Base-by-base conservation (phyloP, 306 rosid species). In the Gleditsia sinensis region DNA sequence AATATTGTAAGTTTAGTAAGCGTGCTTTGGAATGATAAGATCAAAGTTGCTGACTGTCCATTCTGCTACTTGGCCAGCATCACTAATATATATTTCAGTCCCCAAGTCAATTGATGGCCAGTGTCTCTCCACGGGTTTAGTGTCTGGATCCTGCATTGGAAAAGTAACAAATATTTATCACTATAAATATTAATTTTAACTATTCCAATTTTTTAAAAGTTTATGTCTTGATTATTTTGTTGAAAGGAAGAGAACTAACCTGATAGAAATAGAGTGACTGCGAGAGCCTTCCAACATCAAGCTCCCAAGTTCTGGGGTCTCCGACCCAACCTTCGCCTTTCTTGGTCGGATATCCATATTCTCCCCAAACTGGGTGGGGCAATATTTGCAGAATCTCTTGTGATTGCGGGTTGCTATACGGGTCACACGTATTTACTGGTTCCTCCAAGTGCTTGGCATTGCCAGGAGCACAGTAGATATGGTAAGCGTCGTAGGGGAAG, bases 281-380 rank as follows among this genome's bases (percentile, higher is more conserved):
- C 13, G 94, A 89, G 24, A 89, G 67, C 72, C 85, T 89, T 59
- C 94, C 91, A 78, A 83, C 89, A 71, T 89, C 89, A 48, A 89
- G 86, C 58, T 84, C 91, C 94, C 94, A 89, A 1, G 82, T 89
- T 72, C 78, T 89, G 7, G 88, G 64, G 64, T 89, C 82, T 28
- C 91, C 91, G 36, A 84, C 59, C 94, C 89, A 86, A 12, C 88
- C 91, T 74, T 89, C 77, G 3, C 89, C 91, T 67, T 80, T 77
- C 58, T 60, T 81, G 5, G 87, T 81, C 5, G 94, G 89, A 65
- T 89, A 89, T 0, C 94, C 88, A 11, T 84, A 89, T 0, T 82
- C 89, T 1, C 81, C 91, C 89, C 94, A 86, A 56, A 86, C 88
- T 13, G 79, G 82, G 56, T 86, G 91, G 13, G 91, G 94, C 79